Base-by-base conservation (phyloP, 768 basidiomycete species). In the Tremella mesenterica region DNA sequence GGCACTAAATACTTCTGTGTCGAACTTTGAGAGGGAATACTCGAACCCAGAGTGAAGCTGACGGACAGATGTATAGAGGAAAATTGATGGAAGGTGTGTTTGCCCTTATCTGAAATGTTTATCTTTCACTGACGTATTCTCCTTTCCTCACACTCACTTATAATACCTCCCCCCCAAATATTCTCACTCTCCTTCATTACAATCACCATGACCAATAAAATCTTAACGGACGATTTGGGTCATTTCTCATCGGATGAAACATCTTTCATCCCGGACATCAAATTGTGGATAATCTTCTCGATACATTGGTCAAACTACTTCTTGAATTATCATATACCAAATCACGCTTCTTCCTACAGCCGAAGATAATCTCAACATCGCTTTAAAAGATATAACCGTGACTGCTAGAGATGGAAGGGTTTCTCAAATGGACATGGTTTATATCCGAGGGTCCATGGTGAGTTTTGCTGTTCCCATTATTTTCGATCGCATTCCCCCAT, bases 391-490 rank as follows among this genome's bases (percentile, higher is more conserved):
- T 60, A 95, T 96, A 67, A 97, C 95, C 27, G 95, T 97, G 28
- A 99, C 95, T 13, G 89, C 87, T 50, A 83, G 95, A 49, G 95
- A 99, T 79, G 95, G 95, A 23, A 88, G 95, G 65, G 90, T 99
- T 26, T 95, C 95, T 12, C 95, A 99, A 73, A 80, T 99, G 47
- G 95, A 97, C 77, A 93, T 96, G 75, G 93, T 96, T 28, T 99
- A 99, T 76, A 99, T 99, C 64, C 80, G 95, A 64, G 95, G 95
- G 54, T 92, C 90, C 73, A 95, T 96, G 88, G 79, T 96, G 34
- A 47, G 69, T 62, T 20, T 6, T 43, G 10, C 50, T 23, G 41
- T 8, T 18, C 46, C 10, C n/a, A n/a, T n/a, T n/a, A n/a, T n/a
- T n/a, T n/a, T n/a, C n/a, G n/a, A n/a, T n/a, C n/a, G n/a, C n/a